Evolutionary conservation across 1,139 yeast genomes (phyloP), one percentile per base, ranked within the genome.

Genomic region (Hanseniaspora uvarum): DNA sequence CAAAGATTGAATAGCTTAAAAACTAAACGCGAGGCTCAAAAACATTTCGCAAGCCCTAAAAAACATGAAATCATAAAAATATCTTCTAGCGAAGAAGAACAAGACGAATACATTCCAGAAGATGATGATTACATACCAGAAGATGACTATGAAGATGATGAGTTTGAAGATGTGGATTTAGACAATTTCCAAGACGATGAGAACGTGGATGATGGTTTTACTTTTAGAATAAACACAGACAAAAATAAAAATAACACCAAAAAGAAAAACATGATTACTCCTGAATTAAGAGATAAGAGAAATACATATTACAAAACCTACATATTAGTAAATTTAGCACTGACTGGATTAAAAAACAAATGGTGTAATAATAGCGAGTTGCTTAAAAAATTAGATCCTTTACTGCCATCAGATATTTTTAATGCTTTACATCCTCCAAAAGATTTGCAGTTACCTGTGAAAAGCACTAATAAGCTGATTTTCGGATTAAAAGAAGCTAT

Each of bases 401-500:
- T 73, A 4, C 72, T 86, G 2, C 78, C 86, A 0, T 68, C 66
- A 1, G 67, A 67, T 23, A 69, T 77, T 1, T 69, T 72, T 45
- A 70, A 69, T 18, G 69, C 78, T 57, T 64, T 84, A 45, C 74
- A 73, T 57, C 79, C 84, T 24, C 68, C 71, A 54, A 62, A 63
- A 21, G 69, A 68, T 48, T 62, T 67, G 19, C 65, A 65, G 26
- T 50, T 67, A 54, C 64, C 68, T 48, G 65, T 73, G 59, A 64
- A 74, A 59, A 80, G 81, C 58, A 79, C 95, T 0, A 72, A 95
- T 53, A 73, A 80, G 59, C 75, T 92, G 45, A 69, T 88, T 2
- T 96, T 87, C 64, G 88, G 92, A 0, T 63, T 92, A 14, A 73
- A 82, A 48, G 79, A 78, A 58, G 67, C 85, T 1, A 76, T 85